Conservation (phyloP, 1,284 basidiomycete genomes). For the Trichosporon sp. region DNA sequence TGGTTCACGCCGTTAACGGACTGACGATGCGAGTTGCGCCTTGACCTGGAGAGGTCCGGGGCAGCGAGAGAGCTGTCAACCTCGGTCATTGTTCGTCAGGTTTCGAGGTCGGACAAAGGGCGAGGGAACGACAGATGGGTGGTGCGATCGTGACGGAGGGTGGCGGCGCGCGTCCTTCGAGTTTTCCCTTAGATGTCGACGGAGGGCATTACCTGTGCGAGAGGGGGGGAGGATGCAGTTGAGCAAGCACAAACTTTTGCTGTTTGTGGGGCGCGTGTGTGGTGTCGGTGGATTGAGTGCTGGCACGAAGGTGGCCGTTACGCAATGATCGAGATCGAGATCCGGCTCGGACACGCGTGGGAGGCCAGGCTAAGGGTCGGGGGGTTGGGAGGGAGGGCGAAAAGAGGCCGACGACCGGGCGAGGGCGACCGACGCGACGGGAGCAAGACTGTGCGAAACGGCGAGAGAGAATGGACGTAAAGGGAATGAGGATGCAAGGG, state of each 20-base stretch:
- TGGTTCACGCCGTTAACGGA: constrained; percentile 6
- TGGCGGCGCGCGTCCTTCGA: constrained; percentile 3
- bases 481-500: background rate
- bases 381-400: background rate
- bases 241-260: background rate
- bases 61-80: background rate
- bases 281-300: background rate
- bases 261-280: background rate
- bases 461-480: background rate
- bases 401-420: background rate
- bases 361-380: background rate
- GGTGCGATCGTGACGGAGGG: background rate
- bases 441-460: background rate
- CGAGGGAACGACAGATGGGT: background rate
- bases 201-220: background rate
- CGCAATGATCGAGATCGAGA: background rate
- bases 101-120: background rate
- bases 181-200: background rate
- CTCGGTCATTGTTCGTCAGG: background rate
- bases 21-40: background rate
- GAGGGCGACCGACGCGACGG: background rate
- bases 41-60: background rate
- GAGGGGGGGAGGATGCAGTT: background rate
- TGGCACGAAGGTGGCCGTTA: background rate
- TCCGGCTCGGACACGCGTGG: background rate